phyloP scores from a whole-genome alignment of 257 asterid species.

The Nyctanthes arbortristis region DNA sequence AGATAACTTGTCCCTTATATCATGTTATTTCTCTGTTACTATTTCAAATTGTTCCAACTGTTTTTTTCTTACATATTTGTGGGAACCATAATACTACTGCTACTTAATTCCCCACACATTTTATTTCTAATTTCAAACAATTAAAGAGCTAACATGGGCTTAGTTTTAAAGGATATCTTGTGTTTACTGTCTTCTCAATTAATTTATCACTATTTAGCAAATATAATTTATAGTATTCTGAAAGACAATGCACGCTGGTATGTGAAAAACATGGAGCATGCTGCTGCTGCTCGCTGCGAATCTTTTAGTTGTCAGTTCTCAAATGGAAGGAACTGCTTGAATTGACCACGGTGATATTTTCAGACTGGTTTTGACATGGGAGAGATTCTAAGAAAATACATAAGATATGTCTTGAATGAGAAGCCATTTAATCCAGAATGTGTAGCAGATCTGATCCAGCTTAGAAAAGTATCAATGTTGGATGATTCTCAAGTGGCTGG shows the following conservation, averaged over 20 bases:
- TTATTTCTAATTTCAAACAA: too few relatives aligned
- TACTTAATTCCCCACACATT: too few relatives aligned
- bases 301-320: neutral
- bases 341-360: constrained; percentile 33
- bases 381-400: constrained; percentile 80
- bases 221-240: neutral
- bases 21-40: too few relatives aligned
- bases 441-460: constrained; percentile 75
- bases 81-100: neutral
- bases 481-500: constrained; percentile 80
- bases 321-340: constrained; percentile 22
- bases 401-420: constrained; percentile 89
- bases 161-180: neutral
- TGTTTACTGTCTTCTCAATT: neutral
- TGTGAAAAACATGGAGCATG: constrained; percentile 3
- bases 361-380: constrained; percentile 92
- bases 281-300: constrained; percentile 1
- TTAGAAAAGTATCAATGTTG: constrained; percentile 67
- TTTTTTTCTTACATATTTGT: constrained; percentile 4
- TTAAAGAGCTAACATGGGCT: too few relatives aligned
- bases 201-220: neutral
- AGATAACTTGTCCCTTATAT: neutral
- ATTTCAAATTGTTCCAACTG: too few relatives aligned
- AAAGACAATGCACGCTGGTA: neutral
- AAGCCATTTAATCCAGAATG: constrained; percentile 85